Conservation (phyloP, 2,329 filamentous ascomycete species). For the Nectriaceae sp. region DNA sequence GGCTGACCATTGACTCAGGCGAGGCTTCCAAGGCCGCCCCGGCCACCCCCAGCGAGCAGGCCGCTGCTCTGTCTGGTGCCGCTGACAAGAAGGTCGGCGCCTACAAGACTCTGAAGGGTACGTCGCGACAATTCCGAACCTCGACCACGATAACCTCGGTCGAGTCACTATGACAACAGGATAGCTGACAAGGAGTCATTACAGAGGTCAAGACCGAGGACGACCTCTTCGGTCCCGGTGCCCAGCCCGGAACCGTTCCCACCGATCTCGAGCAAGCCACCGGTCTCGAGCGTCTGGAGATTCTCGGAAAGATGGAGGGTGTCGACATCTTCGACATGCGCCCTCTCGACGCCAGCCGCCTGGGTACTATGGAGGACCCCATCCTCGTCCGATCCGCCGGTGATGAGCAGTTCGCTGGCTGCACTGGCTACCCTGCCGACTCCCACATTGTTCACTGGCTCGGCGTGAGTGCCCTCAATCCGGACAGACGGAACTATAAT, state of each 20-base stretch:
- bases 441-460: conserved; percentile 92
- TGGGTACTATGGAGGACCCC: conserved; percentile 88
- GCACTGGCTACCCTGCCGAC: conserved; percentile 91
- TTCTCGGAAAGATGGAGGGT: conserved; percentile 99
- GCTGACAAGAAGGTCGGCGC: conserved; percentile 48
- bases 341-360: conserved; percentile 87
- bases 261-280: conserved; percentile 95
- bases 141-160: conserved; percentile 24
- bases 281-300: conserved; percentile 97
- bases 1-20: conserved; percentile 32
- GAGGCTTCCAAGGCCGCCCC: conserved; percentile 40
- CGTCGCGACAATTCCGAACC: conserved; percentile 25
- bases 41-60: conserved; percentile 37
- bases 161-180: conserved; percentile 17
- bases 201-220: conserved; percentile 79
- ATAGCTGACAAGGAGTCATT: conserved; percentile 22
- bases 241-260: conserved; percentile 77
- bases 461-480: conserved; percentile 60
- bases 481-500: conserved; percentile 16
- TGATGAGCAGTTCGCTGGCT: conserved; percentile 95
- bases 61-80: conserved; percentile 37
- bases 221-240: conserved; percentile 88
- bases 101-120: conserved; percentile 52
- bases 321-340: conserved; percentile 98
- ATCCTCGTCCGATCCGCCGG: conserved; percentile 89